Conservation (phyloP, 2,329 filamentous ascomycete genomes). For the Diaporthe sp. region DNA sequence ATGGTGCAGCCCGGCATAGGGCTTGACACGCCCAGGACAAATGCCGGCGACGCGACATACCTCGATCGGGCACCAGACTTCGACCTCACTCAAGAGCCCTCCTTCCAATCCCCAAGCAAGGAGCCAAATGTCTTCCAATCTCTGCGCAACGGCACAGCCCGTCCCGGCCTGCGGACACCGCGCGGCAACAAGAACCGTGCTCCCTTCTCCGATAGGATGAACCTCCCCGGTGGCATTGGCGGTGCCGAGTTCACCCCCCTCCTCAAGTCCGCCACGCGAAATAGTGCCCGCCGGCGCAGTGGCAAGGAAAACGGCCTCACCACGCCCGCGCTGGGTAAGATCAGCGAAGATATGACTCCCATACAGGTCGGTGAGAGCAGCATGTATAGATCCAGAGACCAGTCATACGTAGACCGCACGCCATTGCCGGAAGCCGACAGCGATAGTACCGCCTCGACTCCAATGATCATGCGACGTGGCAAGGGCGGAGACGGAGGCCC, state of each 20-base stretch:
- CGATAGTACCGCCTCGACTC: conserved; percentile 88
- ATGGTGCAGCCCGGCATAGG: conserved; percentile 77
- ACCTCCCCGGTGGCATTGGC: conserved; percentile 74
- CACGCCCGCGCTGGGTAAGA: conserved; percentile 78
- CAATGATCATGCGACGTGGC: conserved; percentile 77
- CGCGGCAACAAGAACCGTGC: conserved; percentile 70
- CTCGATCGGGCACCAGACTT: conserved; percentile 79
- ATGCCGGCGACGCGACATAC: conserved; percentile 87
- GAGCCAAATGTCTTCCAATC: conserved; percentile 83
- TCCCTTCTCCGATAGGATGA: conserved; percentile 79
- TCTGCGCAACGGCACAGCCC: conserved; percentile 73
- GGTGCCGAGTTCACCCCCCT: conserved; percentile 93
- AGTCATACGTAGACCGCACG: conserved; percentile 77
- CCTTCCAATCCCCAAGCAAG: conserved; percentile 86
- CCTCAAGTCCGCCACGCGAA: conserved; percentile 84
- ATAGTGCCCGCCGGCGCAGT: conserved; percentile 73
- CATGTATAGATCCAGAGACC: conserved; percentile 75
- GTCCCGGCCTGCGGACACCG: conserved; percentile 79
- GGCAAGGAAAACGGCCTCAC: conserved; percentile 74
- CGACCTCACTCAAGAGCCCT: conserved; percentile 89
- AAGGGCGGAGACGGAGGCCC: conserved; percentile 65
- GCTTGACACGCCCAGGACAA: conserved; percentile 89
- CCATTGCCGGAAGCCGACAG: conserved; percentile 81
- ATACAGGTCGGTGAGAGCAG: conserved; percentile 82
- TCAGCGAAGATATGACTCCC: conserved; percentile 80